Evolutionary conservation across 495 filamentous ascomycete species (phyloP).

Genomic region (Daldinia concentrica): DNA sequence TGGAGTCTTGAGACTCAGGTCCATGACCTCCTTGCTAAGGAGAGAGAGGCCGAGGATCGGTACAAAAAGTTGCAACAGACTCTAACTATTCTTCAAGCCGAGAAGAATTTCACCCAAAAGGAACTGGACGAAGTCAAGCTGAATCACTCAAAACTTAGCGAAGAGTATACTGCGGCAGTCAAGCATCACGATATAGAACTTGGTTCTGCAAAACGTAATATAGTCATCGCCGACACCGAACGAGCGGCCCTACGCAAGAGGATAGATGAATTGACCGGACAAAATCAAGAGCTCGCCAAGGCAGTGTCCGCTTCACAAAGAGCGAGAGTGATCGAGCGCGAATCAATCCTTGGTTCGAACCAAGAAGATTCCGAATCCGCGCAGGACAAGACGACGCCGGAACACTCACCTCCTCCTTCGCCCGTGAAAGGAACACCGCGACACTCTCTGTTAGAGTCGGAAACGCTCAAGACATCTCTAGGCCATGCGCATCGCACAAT

Average conservation of each 20-base stretch:
- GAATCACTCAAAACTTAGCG: conserved; percentile 75
- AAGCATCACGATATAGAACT: conserved; percentile 92
- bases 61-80: conserved; percentile 80
- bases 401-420: conserved; percentile 88
- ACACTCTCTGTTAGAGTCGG: conserved; percentile 88
- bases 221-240: conserved; percentile 78
- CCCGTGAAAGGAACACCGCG: conserved; percentile 90
- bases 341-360: conserved; percentile 63
- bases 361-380: conserved; percentile 72
- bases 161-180: conserved; percentile 76
- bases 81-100: conserved; percentile 71
- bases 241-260: conserved; percentile 76
- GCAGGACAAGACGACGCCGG: conserved; percentile 77
- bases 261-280: conserved; percentile 82
- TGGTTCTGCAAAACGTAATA: conserved; percentile 76
- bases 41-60: conserved; percentile 76
- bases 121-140: conserved; percentile 90
- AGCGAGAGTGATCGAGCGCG: conserved; percentile 70
- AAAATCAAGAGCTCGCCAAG: conserved; percentile 89
- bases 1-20: conserved; percentile 93
- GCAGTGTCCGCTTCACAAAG: conserved; percentile 72
- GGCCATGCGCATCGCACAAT: conserved; percentile 97
- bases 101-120: conserved; percentile 78
- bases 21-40: conserved; percentile 76
- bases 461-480: conserved; percentile 91